phyloP scores from a whole-genome alignment of 352 stramenopile genomes.

The Pythium sp. region DNA sequence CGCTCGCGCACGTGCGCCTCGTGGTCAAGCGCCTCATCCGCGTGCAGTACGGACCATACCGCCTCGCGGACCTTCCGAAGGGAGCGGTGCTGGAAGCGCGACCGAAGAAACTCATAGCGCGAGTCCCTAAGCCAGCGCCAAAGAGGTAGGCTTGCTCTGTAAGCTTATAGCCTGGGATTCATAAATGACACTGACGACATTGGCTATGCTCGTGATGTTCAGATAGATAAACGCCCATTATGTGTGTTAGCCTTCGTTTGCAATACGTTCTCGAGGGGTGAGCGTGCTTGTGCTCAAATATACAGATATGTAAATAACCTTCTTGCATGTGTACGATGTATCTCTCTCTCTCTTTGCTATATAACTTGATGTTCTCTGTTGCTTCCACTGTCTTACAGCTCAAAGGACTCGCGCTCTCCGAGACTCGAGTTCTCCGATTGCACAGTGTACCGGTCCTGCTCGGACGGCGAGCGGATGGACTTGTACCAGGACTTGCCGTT shows the following conservation, averaged over 20 bases:
- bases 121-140: slow-evolving; percentile 22
- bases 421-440: slow-evolving; percentile 31
- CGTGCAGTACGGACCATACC: slow-evolving; percentile 88
- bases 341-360: background rate
- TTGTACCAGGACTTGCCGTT: slow-evolving; percentile 44
- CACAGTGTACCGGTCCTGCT: slow-evolving; percentile 34
- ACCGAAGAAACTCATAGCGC: slow-evolving; percentile 42
- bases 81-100: slow-evolving; percentile 80
- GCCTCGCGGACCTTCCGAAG: slow-evolving; percentile 65
- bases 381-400: slow-evolving; percentile 37
- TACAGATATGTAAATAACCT: slow-evolving; percentile 22
- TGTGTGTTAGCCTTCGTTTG: background rate
- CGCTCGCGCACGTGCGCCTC: slow-evolving; percentile 80
- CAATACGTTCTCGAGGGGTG: background rate
- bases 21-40: slow-evolving; percentile 88
- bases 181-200: background rate
- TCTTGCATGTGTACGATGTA: background rate
- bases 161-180: background rate
- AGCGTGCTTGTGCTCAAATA: background rate
- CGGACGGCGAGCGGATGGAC: slow-evolving; percentile 45
- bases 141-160: background rate
- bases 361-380: slow-evolving; percentile 15
- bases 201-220: background rate
- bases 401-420: slow-evolving; percentile 50
- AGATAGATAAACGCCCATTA: background rate